Conservation (phyloP, 768 basidiomycete genomes). For the Naganishia antarctica region DNA sequence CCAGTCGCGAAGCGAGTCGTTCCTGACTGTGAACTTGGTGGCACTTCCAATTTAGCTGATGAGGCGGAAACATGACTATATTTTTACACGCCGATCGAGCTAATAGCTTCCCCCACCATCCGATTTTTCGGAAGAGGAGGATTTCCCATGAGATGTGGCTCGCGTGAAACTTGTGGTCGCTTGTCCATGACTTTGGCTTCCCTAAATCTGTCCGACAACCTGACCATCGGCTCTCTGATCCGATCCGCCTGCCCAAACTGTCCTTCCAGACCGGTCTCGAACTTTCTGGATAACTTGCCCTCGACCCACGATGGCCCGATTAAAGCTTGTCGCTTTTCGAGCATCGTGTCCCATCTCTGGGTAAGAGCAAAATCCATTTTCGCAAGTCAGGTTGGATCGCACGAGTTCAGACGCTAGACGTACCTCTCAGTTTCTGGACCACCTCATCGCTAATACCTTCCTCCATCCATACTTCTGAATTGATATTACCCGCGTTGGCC, state of each 20-base stretch:
- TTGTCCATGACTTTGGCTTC: background rate
- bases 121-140: too few species aligned
- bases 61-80: too few species aligned
- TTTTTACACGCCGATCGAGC: too few species aligned
- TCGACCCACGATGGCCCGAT: conserved; percentile 51
- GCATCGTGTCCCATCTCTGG: conserved; percentile 86
- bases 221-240: conserved; percentile 85
- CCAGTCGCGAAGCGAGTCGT: too few species aligned
- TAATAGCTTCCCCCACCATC: too few species aligned
- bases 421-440: conserved; percentile 65
- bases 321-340: conserved; percentile 59
- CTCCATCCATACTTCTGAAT: conserved; percentile 84
- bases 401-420: conserved; percentile 9
- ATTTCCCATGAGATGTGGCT: too few species aligned
- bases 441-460: conserved; percentile 67
- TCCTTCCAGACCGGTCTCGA: conserved; percentile 59
- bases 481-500: conserved; percentile 60
- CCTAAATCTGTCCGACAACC: conserved; percentile 73
- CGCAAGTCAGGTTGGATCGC: background rate
- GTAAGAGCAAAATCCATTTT: background rate
- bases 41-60: too few species aligned
- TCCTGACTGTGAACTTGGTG: too few species aligned
- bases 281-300: conserved; percentile 73
- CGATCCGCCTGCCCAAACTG: conserved; percentile 93
- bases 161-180: too few species aligned